Conservation (phyloP, 768 basidiomycete genomes). For the Termitomyces titanicus region DNA sequence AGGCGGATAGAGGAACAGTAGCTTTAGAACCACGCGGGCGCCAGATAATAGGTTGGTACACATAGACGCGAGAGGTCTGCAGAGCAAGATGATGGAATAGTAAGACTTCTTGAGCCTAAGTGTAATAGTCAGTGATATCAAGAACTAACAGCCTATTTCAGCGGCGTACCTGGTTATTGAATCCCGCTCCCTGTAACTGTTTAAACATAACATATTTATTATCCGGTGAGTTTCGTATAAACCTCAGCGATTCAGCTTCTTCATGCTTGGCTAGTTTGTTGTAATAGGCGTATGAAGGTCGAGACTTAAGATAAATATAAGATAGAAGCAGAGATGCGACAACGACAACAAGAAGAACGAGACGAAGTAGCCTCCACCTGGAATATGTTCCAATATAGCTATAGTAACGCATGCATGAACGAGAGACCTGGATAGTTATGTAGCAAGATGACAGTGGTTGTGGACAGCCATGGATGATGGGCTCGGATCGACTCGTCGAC, state of each 20-base stretch:
- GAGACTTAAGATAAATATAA: conserved; percentile 30
- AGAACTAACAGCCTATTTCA: neutral
- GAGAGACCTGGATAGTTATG: neutral
- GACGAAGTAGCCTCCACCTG: conserved; percentile 19
- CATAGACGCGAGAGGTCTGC: conserved; percentile 34
- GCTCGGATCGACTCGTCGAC: neutral
- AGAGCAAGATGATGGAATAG: conserved; percentile 43
- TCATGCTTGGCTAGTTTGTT: conserved; percentile 26
- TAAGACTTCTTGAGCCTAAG: conserved; percentile 42
- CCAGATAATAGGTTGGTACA: conserved; percentile 45
- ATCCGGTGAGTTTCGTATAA: conserved; percentile 22
- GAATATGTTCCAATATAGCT: conserved; percentile 1
- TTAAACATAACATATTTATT: conserved; percentile 40
- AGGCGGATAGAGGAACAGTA: conserved; percentile 39
- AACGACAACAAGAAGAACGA: conserved; percentile 11
- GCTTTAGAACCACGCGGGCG: conserved; percentile 38
- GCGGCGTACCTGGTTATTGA: conserved; percentile 41
- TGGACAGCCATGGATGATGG: neutral
- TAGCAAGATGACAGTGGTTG: neutral
- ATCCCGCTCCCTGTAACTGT: conserved; percentile 45
- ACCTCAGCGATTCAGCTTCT: conserved; percentile 22
- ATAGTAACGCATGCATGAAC: conserved; percentile 17
- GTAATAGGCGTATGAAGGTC: conserved; percentile 39
- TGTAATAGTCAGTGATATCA: neutral
- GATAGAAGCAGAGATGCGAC: conserved; percentile 17